These are phyloP conservation scores for Pseudocercospora pini-densiflorae DNA, from an alignment of 2,329 filamentous ascomycete genomes.

Conservation along the genomic window DNA sequence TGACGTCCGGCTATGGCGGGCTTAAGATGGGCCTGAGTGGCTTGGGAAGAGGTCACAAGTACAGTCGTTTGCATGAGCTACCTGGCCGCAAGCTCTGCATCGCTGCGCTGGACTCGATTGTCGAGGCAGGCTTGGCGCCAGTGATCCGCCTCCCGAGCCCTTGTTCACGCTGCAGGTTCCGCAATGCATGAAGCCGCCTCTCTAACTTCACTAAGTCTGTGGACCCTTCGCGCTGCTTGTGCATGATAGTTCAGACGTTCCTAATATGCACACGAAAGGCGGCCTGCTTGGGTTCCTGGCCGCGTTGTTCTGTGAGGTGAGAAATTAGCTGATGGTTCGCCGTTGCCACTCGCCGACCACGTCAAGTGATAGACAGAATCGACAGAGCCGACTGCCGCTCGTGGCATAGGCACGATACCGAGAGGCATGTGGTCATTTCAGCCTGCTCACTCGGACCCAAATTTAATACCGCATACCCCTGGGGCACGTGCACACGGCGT, in stretches of 20 bases:
- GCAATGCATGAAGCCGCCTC: constrained; percentile 20
- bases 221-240: constrained; percentile 12
- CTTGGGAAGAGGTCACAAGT: constrained; percentile 26
- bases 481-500: no score
- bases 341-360: background rate
- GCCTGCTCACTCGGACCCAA: background rate
- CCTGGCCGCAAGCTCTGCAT: constrained; percentile 10
- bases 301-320: background rate
- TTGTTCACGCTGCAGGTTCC: constrained; percentile 27
- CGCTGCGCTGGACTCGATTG: constrained; percentile 19
- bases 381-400: background rate
- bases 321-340: constrained; percentile 7
- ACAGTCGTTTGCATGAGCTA: constrained; percentile 26
- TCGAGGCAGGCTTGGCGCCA: constrained; percentile 26
- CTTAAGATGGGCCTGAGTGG: constrained; percentile 14
- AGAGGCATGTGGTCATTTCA: background rate
- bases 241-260: constrained; percentile 7
- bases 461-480: no score
- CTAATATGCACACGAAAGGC: background rate
- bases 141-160: constrained; percentile 22
- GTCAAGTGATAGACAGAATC: constrained; percentile 2
- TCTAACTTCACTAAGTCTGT: constrained; percentile 7
- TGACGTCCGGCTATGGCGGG: constrained; percentile 22
- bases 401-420: background rate
- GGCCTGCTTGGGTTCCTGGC: constrained; percentile 3